Evolutionary conservation across 139 green algal species (phyloP), one percentile per base, ranked within the genome.

Genomic region (Chlamydomonas sp.): DNA sequence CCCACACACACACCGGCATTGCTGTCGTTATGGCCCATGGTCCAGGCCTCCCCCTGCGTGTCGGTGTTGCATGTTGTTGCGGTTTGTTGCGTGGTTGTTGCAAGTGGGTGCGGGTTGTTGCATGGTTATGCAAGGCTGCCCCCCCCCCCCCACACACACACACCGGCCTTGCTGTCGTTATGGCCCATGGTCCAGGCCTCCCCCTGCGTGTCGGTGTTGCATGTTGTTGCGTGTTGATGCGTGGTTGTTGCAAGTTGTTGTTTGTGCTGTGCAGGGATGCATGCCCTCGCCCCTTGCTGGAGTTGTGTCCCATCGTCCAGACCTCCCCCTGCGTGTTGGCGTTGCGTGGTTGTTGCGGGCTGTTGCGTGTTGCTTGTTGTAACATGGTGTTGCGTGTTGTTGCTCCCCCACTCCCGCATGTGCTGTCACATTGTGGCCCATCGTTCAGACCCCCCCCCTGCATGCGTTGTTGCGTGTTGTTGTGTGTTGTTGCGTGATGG

Each of bases 141-240:
- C 82, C 70, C 1, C 83, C 81, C 5, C 83, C 83, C 24, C 83
- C 83, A 3, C 83, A 79, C n/a, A n/a, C n/a, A n/a, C n/a, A n/a
- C n/a, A n/a, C n/a, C n/a, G n/a, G n/a, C n/a, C 34, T 37, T 68
- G 70, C 73, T 79, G 77, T 84, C 73, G 66, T 85, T 85, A 37
- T 75, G 70, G 1, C 82, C 82, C 77, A 78, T 82, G 31, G 76
- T 83, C 63, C 68, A 83, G 30, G 84, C 66, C 28, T 50, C 26
- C 0, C 82, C 79, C 2, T 82, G 58, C 13, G 22, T 54, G 43
- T 54, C 13, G 43, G 20, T 26, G 20, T 54, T 26, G 43, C 43
- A 54, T 13, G 20, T 26, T 54, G 43, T 20, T 20, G 43, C 13
- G 43, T 13, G 43, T 54, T 54, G 20, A 20, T 30, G 26, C 20